Conservation (phyloP, 805 yeast genomes). For the Schwanniomyces sp. region DNA sequence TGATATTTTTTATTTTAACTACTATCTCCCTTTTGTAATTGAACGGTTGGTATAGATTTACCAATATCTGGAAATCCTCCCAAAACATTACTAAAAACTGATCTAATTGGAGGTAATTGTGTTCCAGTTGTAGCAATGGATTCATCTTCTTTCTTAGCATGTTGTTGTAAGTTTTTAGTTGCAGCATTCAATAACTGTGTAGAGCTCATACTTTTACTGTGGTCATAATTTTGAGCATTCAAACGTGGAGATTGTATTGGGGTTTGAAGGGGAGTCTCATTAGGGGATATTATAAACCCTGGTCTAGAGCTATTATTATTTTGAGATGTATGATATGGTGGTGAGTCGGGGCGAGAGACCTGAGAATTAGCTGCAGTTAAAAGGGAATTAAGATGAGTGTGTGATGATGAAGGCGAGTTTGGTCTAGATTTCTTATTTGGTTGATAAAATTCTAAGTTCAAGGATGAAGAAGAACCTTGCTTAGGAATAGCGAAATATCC, state of each 20-base stretch:
- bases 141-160: slow-evolving; percentile 12
- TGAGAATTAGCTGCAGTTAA: slow-evolving; percentile 7
- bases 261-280: slow-evolving; percentile 50
- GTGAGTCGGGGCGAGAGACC: slow-evolving; percentile 4
- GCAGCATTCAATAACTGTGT: slow-evolving; percentile 21
- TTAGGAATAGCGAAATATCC: slow-evolving; percentile 1
- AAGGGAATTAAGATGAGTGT: slow-evolving; percentile 22
- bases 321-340: slow-evolving; percentile 22
- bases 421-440: slow-evolving; percentile 50
- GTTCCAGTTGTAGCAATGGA: slow-evolving; percentile 42
- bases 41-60: background rate
- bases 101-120: slow-evolving; percentile 41
- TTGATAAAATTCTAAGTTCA: slow-evolving; percentile 48
- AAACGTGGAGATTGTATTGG: slow-evolving; percentile 51
- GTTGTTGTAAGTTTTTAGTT: slow-evolving; percentile 23
- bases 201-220: slow-evolving; percentile 11
- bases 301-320: slow-evolving; percentile 13
- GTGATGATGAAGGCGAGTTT: slow-evolving; percentile 40
- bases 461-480: slow-evolving; percentile 19
- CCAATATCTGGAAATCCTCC: background rate
- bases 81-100: slow-evolving; percentile 23
- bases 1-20: background rate
- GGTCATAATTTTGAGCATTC: slow-evolving; percentile 20
- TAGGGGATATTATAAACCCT: slow-evolving; percentile 34
- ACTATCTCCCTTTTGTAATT: background rate